Evolutionary conservation across 2,329 filamentous ascomycete genomes (phyloP), one percentile per base, ranked within the genome.

Genomic region (Cordyceps pruinosa): DNA sequence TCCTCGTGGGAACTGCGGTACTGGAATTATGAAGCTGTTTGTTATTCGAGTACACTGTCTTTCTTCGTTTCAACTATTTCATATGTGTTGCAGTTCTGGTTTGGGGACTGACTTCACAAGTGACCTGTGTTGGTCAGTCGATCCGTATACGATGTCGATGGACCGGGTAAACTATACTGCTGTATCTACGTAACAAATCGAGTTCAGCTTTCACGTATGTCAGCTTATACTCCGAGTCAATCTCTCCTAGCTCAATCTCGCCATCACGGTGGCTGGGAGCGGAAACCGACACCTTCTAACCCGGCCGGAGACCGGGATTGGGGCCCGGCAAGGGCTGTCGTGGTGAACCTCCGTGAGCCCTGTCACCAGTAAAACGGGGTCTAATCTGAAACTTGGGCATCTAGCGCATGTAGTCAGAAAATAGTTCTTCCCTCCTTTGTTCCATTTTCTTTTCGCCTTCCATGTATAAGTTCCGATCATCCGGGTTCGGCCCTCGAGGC

Each of bases 351-450:
- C 42, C 42, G 34, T 41, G 23, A 47, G 42, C 52, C 42, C 32
- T 55, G 52, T 45, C 39, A 23, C 30, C 13, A 39, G 19, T 10
- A 2, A 21, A n/a, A 39, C n/a, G 52, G n/a, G 52, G 42, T 55
- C 52, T 23, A 19, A 47, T 32, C 32, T 30, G 25, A 30, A 39
- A 47, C 52, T 30, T 4, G 17, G 25, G 15, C 30, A 15, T 45
- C 41, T 53, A 55, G 52, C 44, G 32, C 41, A 30, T 55, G 32
- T 55, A 41, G 52, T 55, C 52, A 55, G 52, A 55, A 47, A 55
- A 47, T 55, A 55, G 52, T 25, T 52, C 19, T 28, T 17, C 28
- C 5, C 17, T 5, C 19, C 8, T 25, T 25, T 47, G 12, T 37
- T 21, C 2, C 15, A 17, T 5, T 52, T 55, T 32, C 39, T 32